Conservation (phyloP, 139 green algal genomes). For the Auxenochlorella pyrenoidosa region DNA sequence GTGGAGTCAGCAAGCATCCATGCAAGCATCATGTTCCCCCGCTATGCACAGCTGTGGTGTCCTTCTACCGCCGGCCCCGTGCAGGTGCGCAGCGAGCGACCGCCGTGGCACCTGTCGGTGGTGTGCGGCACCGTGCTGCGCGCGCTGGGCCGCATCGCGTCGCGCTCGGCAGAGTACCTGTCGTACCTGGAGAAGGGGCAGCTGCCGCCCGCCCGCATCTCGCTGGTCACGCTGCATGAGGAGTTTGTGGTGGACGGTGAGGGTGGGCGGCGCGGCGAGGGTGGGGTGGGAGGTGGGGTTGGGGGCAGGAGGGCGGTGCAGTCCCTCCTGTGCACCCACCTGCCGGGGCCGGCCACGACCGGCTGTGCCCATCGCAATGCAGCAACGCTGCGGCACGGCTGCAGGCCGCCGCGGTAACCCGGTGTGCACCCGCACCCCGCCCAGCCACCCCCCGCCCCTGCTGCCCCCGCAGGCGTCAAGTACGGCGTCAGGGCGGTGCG, state of each 20-base stretch:
- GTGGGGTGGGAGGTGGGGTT: background rate
- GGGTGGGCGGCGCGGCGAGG: background rate
- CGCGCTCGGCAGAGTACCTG: constrained; percentile 87
- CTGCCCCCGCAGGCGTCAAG: constrained; percentile 71
- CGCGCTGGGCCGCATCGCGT: constrained; percentile 54
- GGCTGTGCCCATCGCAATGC: no score
- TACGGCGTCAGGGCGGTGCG: constrained; percentile 80
- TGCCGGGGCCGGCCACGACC: background rate
- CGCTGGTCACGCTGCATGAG: constrained; percentile 72
- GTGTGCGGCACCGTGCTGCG: constrained; percentile 82
- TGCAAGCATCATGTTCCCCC: no score
- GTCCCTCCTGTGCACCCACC: no score
- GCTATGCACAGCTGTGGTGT: no score
- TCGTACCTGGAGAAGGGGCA: constrained; percentile 94
- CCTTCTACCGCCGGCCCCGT: no score
- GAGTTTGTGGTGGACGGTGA: constrained; percentile 65
- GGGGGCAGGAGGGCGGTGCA: background rate
- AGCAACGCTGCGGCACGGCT: no score
- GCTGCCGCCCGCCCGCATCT: constrained; percentile 86
- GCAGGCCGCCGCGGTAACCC: no score
- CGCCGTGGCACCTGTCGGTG: constrained; percentile 93
- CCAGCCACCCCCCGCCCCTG: background rate
- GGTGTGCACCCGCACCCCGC: background rate
- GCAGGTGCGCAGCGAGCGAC: constrained; percentile 65
- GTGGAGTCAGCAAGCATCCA: no score